phyloP scores from a whole-genome alignment of 1,284 basidiomycete species.

The Cutaneotrichosporon dermatis region DNA sequence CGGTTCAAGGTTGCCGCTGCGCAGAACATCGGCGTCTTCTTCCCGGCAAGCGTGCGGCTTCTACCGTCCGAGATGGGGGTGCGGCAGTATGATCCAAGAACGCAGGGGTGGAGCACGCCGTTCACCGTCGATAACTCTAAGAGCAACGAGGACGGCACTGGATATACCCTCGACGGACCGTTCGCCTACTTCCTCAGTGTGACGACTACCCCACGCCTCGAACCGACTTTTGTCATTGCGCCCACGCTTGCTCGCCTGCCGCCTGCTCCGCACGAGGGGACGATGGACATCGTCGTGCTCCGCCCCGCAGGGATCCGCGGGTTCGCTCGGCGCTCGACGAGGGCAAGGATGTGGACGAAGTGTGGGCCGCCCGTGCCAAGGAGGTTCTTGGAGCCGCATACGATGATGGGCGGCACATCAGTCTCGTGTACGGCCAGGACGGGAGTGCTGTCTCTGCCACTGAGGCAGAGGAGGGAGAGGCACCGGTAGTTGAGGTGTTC shows the following conservation, averaged over 20 bases:
- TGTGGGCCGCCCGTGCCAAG: constrained; percentile 39
- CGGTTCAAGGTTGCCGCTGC: constrained; percentile 80
- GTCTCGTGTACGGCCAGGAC: constrained; percentile 55
- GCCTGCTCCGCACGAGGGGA: constrained; percentile 42
- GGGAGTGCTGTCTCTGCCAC: constrained; percentile 15
- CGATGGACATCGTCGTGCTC: constrained; percentile 74
- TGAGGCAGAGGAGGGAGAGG: constrained; percentile 61
- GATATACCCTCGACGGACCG: constrained; percentile 46
- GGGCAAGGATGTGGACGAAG: constrained; percentile 47
- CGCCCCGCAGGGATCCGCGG: constrained; percentile 69
- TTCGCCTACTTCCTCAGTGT: constrained; percentile 82
- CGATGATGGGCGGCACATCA: constrained; percentile 64
- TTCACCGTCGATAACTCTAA: constrained; percentile 22
- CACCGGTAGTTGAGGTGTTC: constrained; percentile 75
- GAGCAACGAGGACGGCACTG: neutral
- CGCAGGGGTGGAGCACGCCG: constrained; percentile 53
- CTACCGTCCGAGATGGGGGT: constrained; percentile 23
- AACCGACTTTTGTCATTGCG: constrained; percentile 70
- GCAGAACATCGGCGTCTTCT: constrained; percentile 71
- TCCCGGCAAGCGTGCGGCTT: constrained; percentile 59
- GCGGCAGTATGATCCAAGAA: constrained; percentile 58
- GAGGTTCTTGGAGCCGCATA: constrained; percentile 65
- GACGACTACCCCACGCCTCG: constrained; percentile 75
- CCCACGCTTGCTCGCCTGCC: constrained; percentile 53
- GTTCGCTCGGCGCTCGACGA: constrained; percentile 29